phyloP scores from a whole-genome alignment of 306 rosid species.

The Aeschynomene evenia region DNA sequence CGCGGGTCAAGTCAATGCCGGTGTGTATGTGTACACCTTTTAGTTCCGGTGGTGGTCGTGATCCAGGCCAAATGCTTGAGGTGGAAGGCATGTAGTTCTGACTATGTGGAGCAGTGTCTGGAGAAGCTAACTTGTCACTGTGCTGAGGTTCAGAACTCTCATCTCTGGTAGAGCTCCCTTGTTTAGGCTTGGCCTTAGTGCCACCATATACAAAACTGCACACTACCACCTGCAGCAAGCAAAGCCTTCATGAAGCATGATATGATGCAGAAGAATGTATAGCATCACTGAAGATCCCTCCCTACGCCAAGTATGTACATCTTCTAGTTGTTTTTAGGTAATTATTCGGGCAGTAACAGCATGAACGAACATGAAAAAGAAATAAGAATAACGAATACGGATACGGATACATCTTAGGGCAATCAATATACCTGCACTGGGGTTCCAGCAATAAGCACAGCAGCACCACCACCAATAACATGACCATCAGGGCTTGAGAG shows the following conservation, averaged over 20 bases:
- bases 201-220: slow-evolving; percentile 81
- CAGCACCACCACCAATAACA: slow-evolving; percentile 86
- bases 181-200: slow-evolving; percentile 61
- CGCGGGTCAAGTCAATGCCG: slow-evolving; percentile 85
- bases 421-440: slow-evolving; percentile 76
- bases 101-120: slow-evolving; percentile 49
- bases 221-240: slow-evolving; percentile 66
- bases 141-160: slow-evolving; percentile 56
- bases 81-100: slow-evolving; percentile 64
- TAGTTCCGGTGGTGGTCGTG: slow-evolving; percentile 51
- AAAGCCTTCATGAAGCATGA: slow-evolving; percentile 17
- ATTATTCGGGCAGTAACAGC: not conserved
- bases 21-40: slow-evolving; percentile 54
- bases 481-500: slow-evolving; percentile 86
- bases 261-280: not conserved
- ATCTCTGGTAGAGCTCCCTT: slow-evolving; percentile 33
- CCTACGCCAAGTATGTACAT: not conserved
- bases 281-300: not conserved
- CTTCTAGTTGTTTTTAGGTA: slow-evolving; percentile 1
- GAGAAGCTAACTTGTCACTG: slow-evolving; percentile 52
- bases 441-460: slow-evolving; percentile 71
- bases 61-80: slow-evolving; percentile 64
- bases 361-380: too few relatives aligned
- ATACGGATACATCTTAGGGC: not conserved
- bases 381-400: slow-evolving; percentile 30